Evolutionary conservation across 495 filamentous ascomycete genomes (phyloP), one percentile per base, ranked within the genome.

Genomic region (Rusavskia elegans): DNA sequence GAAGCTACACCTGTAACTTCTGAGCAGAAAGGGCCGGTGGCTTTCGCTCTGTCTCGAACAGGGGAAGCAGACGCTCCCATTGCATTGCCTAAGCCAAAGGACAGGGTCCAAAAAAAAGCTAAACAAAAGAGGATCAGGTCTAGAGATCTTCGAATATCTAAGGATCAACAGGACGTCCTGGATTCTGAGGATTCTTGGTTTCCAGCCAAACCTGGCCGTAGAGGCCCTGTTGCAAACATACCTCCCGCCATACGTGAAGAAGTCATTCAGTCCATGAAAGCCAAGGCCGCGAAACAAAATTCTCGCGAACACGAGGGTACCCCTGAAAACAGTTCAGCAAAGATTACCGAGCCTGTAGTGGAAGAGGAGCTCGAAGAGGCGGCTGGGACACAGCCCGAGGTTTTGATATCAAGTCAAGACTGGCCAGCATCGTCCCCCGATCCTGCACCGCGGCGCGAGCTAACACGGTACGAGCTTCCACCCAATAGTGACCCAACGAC

Each of bases 161-260:
- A 64, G 35, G 73, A 78, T 16, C 87, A 94, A 59, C 64, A 66
- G 46, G 58, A 67, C 19, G 61, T 89, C 17, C 61, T 93, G 4
- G 70, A 77, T 16, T 60, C 65, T 2, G 53, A 61, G 16, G 67
- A 76, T n/a, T 70, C 59, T 51, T 62, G 59, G 59, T 11, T 57
- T 37, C 59, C 59, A 9, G 42, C 59, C 3, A 45, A 57, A 39
- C 59, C 57, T 41, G 57, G 59, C 30, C 59, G 55, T 10, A 45
- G 56, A 27, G 50, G 38, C 21, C 63, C 63, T 13, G 44, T 55
- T n/a, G 58, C 60, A 51, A 59, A 63, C 39, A 37, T 65, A 41
- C 63, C 63, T 7, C 54, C 57, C 16, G 36, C 49, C 25, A 53
- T 61, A 25, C 55, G 63, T 19, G 19, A 57, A 50, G 42, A 44